A percentile compares a stretch with the other conserved stretches of the same genome.
Evolutionary conservation across 2,329 filamentous ascomycete species (phyloP).

Genomic region (Ophiosphaerella narmari): DNA sequence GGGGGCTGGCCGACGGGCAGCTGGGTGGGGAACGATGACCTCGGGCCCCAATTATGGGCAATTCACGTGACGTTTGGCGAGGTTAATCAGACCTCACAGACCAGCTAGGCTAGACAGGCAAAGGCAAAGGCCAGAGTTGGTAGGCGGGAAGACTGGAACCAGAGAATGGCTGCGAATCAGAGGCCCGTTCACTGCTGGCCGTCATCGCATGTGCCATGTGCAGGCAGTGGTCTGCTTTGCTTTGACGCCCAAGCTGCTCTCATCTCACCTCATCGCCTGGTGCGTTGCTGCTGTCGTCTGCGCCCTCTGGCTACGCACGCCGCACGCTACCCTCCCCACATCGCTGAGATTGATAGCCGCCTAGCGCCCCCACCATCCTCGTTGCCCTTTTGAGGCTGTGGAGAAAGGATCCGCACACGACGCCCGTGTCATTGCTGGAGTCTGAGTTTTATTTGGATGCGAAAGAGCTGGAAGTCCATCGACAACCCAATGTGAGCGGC

Average conservation of each 20-base stretch:
- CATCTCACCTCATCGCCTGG: no score
- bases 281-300: no score
- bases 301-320: not conserved
- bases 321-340: constrained; percentile 13
- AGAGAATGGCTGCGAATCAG: not conserved
- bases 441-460: constrained; percentile 1
- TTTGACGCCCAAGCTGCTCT: not conserved
- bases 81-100: constrained; percentile 12
- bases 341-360: constrained; percentile 10
- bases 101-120: constrained; percentile 2
- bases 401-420: constrained; percentile 20
- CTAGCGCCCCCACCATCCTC: constrained; percentile 24
- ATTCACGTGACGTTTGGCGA: constrained; percentile 6
- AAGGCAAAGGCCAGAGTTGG: not conserved
- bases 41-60: constrained; percentile 9
- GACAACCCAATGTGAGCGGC: constrained; percentile 28
- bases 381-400: constrained; percentile 9
- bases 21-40: constrained; percentile 29
- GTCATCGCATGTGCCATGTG: no score
- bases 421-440: constrained; percentile 2
- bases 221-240: no score
- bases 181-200: no score
- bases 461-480: not conserved
- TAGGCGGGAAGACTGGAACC: constrained; percentile 5
- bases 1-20: constrained; percentile 11